Percentiles rank a stretch among this genome's conserved stretches.
These are phyloP conservation scores for Byssoonygena ceratinophila DNA, from an alignment of 2,329 filamentous ascomycete genomes.

Conservation along the genomic window DNA sequence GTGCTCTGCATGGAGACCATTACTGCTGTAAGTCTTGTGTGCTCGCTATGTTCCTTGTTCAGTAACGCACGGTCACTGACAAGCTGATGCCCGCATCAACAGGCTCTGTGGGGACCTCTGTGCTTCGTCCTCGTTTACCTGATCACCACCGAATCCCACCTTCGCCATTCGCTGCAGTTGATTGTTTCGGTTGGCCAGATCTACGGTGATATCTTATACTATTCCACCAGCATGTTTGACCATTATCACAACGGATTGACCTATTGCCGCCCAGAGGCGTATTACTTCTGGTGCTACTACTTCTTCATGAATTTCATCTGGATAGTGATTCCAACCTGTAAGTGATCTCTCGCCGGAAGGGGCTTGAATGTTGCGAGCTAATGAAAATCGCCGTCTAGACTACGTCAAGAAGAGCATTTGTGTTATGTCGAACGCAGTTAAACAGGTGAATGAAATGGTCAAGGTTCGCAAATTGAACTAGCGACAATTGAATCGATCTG, in stretches of 20 bases:
- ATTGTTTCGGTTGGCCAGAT: slow-evolving; percentile 54
- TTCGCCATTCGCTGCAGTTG: slow-evolving; percentile 50
- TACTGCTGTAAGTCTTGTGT: slow-evolving; percentile 52
- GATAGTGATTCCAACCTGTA: slow-evolving; percentile 51
- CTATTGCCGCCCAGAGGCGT: slow-evolving; percentile 52
- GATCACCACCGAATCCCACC: slow-evolving; percentile 44
- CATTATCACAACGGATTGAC: slow-evolving; percentile 44
- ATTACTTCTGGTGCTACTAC: slow-evolving; percentile 58
- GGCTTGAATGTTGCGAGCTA: not conserved
- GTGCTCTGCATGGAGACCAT: slow-evolving; percentile 80
- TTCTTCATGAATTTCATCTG: slow-evolving; percentile 57
- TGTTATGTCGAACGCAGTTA: slow-evolving; percentile 25
- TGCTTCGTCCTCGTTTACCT: slow-evolving; percentile 48
- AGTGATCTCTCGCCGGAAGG: slow-evolving; percentile 20
- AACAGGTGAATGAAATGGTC: slow-evolving; percentile 18
- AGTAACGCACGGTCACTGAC: not conserved
- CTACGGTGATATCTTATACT: slow-evolving; percentile 55
- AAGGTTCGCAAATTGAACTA: slow-evolving; percentile 20
- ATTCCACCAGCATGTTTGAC: slow-evolving; percentile 53
- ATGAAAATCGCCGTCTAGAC: slow-evolving; percentile 20
- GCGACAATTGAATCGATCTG: not conserved
- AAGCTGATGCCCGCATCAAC: slow-evolving; percentile 9
- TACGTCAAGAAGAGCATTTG: slow-evolving; percentile 27
- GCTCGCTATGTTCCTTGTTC: not conserved
- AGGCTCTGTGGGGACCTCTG: slow-evolving; percentile 52